Conservation (phyloP, 2,329 filamentous ascomycete genomes). For the Arthroderma sp. region DNA sequence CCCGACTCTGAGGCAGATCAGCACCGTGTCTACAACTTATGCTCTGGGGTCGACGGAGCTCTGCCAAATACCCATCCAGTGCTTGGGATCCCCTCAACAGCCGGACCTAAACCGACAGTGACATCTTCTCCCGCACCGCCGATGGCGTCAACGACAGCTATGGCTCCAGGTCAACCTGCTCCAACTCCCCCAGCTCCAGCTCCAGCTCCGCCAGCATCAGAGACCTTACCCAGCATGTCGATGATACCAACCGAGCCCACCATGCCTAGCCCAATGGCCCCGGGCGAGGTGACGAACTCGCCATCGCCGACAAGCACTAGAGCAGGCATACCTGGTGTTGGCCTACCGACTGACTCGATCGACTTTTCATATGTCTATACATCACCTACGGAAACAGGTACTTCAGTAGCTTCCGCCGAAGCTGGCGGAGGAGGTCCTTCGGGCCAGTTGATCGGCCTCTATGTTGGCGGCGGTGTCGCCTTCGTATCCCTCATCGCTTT, state of each 20-base stretch:
- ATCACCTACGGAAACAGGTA: background rate
- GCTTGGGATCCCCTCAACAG: slow-evolving; percentile 12
- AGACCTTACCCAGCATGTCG: background rate
- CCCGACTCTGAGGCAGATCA: slow-evolving; percentile 33
- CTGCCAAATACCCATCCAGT: slow-evolving; percentile 46
- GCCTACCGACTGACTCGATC: background rate
- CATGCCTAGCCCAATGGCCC: too few relatives aligned
- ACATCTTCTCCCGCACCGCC: slow-evolving; percentile 5
- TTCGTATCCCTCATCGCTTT: slow-evolving; percentile 39
- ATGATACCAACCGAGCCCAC: background rate
- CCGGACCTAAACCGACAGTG: slow-evolving; percentile 12
- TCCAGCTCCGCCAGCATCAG: background rate
- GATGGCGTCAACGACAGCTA: background rate
- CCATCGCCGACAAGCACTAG: background rate
- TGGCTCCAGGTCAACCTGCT: background rate
- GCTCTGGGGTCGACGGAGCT: slow-evolving; percentile 40
- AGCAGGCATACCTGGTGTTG: background rate
- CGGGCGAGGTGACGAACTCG: background rate
- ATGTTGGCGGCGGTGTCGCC: slow-evolving; percentile 43
- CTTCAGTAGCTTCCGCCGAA: background rate
- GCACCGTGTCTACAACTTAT: slow-evolving; percentile 45
- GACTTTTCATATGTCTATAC: background rate
- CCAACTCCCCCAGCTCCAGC: background rate
- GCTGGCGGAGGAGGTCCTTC: background rate
- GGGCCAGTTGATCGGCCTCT: slow-evolving; percentile 43